Evolutionary conservation across 495 filamentous ascomycete genomes (phyloP), one percentile per base, ranked within the genome.

Genomic region (Penicillium pancosmium): DNA sequence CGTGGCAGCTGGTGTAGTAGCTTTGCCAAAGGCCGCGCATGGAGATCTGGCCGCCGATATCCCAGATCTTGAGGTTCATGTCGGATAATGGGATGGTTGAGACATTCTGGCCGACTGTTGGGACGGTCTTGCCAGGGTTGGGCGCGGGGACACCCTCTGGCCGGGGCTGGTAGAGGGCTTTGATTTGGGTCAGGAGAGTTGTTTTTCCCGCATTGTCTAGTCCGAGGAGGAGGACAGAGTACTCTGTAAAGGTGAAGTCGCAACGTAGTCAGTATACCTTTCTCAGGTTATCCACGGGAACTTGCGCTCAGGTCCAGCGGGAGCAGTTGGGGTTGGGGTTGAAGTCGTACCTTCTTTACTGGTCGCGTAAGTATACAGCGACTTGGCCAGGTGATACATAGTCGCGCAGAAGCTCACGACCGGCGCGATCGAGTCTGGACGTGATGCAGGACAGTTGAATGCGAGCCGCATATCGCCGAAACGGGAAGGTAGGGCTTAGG

Each of bases 181-280:
- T 97, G 68, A 97, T 89, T 70, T 97, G 91, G 60, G 94, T 91
- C 73, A 97, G 92, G 71, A 98, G 92, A 13, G 94, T 98, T 36
- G 94, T 98, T 80, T 98, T 98, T 73, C 94, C 94, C 52, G 94
- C 94, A 68, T 97, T 97, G 78, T 98, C 94, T 70, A 98, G 88
- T 52, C 94, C 94, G 62, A 98, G 90, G 50, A 98, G 90, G 58
- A 98, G 88, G 65, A 98, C 90, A 35, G 94, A 97, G 81, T 97
- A 98, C 80, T 98, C 94, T 93, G 21, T 16, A 10, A 19, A 48
- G 46, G 3, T 16, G 13, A 5, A 31, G 27, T 31, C 27, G 27
- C 27, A 31, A 31, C 27, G 27, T 31, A 31, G 27, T 31, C 27
- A 31, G 27, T 33, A 43, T 52, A 43, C 31, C 13, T 18, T 21